phyloP scores from a whole-genome alignment of 495 filamentous ascomycete genomes.

The Glutinoglossum americanum region DNA sequence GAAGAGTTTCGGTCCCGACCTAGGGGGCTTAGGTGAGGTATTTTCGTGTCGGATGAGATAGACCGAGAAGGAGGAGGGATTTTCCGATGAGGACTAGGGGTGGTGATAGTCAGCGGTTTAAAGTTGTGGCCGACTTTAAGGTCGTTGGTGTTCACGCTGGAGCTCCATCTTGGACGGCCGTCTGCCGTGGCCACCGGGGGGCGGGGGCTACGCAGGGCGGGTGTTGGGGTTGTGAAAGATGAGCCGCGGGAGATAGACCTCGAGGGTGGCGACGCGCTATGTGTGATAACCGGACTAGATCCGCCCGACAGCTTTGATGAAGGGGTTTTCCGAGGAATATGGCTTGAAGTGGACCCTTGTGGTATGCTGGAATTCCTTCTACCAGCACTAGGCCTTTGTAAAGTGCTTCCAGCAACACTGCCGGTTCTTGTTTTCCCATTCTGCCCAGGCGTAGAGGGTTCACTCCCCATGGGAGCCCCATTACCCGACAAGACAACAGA shows the following conservation, averaged over 20 bases:
- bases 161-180: slow-evolving; percentile 62
- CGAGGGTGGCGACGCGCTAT: slow-evolving; percentile 10
- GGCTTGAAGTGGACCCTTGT: slow-evolving; percentile 15
- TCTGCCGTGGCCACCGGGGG: slow-evolving; percentile 21
- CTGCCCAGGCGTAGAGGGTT: slow-evolving; percentile 6
- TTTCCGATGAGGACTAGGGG: slow-evolving; percentile 40
- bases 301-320: slow-evolving; percentile 2
- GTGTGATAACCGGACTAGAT: slow-evolving; percentile 12
- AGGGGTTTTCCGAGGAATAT: slow-evolving; percentile 1
- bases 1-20: neutral
- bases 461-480: neutral
- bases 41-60: neutral
- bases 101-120: slow-evolving; percentile 39
- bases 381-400: slow-evolving; percentile 18
- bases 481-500: slow-evolving; percentile 35
- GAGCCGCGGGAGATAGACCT: slow-evolving; percentile 11
- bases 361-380: slow-evolving; percentile 20
- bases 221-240: slow-evolving; percentile 28
- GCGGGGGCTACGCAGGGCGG: neutral
- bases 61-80: slow-evolving; percentile 14
- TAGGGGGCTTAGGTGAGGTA: neutral
- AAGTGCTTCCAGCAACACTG: slow-evolving; percentile 16
- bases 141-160: slow-evolving; percentile 45
- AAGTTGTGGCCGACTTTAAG: slow-evolving; percentile 47
- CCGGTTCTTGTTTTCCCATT: slow-evolving; percentile 15